phyloP scores from a whole-genome alignment of 257 asterid species.

The Cynanchum wilfordii region DNA sequence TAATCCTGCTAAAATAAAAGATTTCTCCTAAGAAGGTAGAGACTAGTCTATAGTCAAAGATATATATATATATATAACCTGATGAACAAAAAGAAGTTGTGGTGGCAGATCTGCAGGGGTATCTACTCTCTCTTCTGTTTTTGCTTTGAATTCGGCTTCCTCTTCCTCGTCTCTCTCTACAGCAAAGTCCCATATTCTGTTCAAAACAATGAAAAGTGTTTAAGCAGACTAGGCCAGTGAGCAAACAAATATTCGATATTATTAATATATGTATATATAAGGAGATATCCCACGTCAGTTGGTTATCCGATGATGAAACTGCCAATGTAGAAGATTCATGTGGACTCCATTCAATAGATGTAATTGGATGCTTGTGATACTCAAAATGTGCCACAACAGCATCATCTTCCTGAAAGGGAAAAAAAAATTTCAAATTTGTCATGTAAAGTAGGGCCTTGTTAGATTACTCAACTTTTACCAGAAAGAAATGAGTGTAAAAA shows the following conservation, averaged over 20 bases:
- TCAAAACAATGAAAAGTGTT: background rate
- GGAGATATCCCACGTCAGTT: constrained; percentile 60
- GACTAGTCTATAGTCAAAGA: background rate
- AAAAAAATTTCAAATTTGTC: background rate
- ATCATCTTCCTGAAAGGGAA: constrained; percentile 58
- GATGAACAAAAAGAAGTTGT: constrained; percentile 92
- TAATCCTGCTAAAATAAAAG: background rate
- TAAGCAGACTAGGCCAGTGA: background rate
- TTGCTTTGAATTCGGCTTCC: constrained; percentile 77
- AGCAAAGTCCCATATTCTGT: constrained; percentile 93
- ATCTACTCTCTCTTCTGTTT: constrained; percentile 60
- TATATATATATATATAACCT: constrained; percentile 35
- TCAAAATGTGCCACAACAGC: constrained; percentile 72
- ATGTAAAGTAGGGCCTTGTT: background rate
- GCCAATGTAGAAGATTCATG: constrained; percentile 94
- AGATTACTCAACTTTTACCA: background rate
- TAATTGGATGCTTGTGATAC: constrained; percentile 88
- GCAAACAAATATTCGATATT: background rate
- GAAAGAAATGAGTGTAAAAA: background rate
- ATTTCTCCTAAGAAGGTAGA: background rate
- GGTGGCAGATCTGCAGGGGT: constrained; percentile 91
- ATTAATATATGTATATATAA: background rate
- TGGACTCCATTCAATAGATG: constrained; percentile 98
- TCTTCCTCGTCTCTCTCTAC: constrained; percentile 94
- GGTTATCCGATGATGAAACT: constrained; percentile 80